Evolutionary conservation across 2,329 filamentous ascomycete species (phyloP).

Genomic region (Pestalotiopsis sp.): DNA sequence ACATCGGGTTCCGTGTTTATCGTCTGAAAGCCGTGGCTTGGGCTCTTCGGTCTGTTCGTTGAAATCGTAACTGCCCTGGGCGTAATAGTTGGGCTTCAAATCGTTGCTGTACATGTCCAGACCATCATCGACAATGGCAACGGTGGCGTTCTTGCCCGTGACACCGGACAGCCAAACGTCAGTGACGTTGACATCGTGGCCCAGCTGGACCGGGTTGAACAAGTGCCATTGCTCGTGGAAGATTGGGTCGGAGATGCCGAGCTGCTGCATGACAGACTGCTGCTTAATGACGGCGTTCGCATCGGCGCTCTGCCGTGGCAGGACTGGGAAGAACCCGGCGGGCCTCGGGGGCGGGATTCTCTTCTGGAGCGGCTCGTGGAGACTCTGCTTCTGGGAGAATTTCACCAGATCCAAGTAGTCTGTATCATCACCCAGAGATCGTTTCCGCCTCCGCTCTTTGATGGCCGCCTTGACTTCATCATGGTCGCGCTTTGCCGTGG

Average conservation of each 20-base stretch:
- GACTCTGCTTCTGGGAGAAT: constrained; percentile 74
- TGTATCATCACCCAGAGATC: constrained; percentile 46
- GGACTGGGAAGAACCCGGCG: constrained; percentile 25
- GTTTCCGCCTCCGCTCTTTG: constrained; percentile 61
- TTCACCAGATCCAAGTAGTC: constrained; percentile 74
- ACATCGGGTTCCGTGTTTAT: constrained; percentile 90
- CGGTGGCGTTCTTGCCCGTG: constrained; percentile 85
- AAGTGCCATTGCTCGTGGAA: constrained; percentile 97
- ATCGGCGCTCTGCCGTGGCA: constrained; percentile 30
- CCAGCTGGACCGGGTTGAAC: constrained; percentile 77
- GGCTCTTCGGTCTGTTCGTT: constrained; percentile 84
- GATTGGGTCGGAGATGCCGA: constrained; percentile 87
- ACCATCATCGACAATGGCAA: constrained; percentile 95
- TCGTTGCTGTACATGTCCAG: constrained; percentile 95
- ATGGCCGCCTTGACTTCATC: constrained; percentile 62
- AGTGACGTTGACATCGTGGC: constrained; percentile 96
- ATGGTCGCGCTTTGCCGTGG: constrained; percentile 63
- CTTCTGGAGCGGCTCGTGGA: constrained; percentile 57
- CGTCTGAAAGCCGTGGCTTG: constrained; percentile 79
- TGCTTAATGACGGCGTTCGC: constrained; percentile 58
- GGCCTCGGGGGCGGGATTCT: constrained; percentile 46
- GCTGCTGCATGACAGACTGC: constrained; percentile 59
- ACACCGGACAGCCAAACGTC: constrained; percentile 89
- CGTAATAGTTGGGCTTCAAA: constrained; percentile 91
- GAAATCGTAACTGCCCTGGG: constrained; percentile 91